Evolutionary conservation across 2,329 filamentous ascomycete genomes (phyloP).

Genomic region (Ceratocystis alfenasii): DNA sequence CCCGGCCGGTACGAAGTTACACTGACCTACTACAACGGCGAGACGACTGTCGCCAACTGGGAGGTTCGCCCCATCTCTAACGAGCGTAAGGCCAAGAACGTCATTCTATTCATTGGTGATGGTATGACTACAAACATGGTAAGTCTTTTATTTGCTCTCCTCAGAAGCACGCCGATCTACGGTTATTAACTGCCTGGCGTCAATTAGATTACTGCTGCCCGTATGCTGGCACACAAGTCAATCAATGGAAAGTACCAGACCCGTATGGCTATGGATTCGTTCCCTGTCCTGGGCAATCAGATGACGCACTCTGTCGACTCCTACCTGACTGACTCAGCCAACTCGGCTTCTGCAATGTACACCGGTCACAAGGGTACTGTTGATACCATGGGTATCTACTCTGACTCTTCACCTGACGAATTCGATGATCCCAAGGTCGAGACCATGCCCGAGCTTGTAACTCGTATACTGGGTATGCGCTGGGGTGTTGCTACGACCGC

Average conservation of each 20-base stretch:
- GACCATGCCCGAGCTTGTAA: constrained; percentile 67
- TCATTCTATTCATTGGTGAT: constrained; percentile 70
- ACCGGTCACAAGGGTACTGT: constrained; percentile 74
- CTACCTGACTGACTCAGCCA: constrained; percentile 79
- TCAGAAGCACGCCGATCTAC: too few species aligned
- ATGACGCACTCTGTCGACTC: constrained; percentile 79
- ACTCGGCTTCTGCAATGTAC: constrained; percentile 71
- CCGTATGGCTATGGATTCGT: constrained; percentile 65
- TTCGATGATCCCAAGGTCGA: constrained; percentile 83
- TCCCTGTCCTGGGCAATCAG: constrained; percentile 75
- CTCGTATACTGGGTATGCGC: constrained; percentile 50
- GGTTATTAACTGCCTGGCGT: background rate
- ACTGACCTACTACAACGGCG: constrained; percentile 60
- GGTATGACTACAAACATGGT: constrained; percentile 63
- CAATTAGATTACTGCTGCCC: constrained; percentile 55
- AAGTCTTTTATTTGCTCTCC: constrained; percentile 16
- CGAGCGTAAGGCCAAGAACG: constrained; percentile 68
- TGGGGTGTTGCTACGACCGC: constrained; percentile 68
- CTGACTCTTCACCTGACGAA: constrained; percentile 57
- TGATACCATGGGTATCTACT: constrained; percentile 68
- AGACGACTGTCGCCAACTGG: constrained; percentile 64
- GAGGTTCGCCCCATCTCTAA: constrained; percentile 57
- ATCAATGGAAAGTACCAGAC: constrained; percentile 77
- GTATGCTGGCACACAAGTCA: constrained; percentile 67
- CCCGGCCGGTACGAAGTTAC: constrained; percentile 69